These are phyloP conservation scores for Podila epigama DNA, from an alignment of 192 early-diverging fungal species.

Conservation along the genomic window DNA sequence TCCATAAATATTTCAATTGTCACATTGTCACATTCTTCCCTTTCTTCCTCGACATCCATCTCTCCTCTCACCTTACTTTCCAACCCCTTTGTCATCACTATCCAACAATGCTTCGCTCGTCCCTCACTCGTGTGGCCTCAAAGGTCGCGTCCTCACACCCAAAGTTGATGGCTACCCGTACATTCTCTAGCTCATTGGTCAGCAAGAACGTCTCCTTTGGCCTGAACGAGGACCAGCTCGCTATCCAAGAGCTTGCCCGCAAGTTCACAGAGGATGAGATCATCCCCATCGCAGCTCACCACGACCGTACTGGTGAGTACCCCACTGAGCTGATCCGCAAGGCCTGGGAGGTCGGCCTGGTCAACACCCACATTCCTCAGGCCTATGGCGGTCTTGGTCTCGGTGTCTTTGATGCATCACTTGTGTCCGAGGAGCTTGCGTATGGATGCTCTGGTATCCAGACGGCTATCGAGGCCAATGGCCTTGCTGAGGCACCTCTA, in stretches of 20 bases:
- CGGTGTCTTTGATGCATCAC: conserved; percentile 84
- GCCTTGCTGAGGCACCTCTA: conserved; percentile 89
- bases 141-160: conserved; percentile 23
- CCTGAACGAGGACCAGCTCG: conserved; percentile 82
- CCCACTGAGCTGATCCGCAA: conserved; percentile 83
- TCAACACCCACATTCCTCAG: conserved; percentile 90
- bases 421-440: conserved; percentile 92
- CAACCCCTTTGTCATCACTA: not conserved
- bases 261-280: conserved; percentile 91
- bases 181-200: conserved; percentile 40
- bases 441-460: conserved; percentile 96
- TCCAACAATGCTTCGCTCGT: conserved; percentile 34
- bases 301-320: conserved; percentile 94
- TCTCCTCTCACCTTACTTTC: not conserved
- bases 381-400: conserved; percentile 89
- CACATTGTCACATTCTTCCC: not conserved
- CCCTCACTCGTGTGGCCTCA: conserved; percentile 25
- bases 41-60: conserved; percentile 1
- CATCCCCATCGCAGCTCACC: conserved; percentile 90
- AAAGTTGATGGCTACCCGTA: conserved; percentile 26
- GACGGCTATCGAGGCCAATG: conserved; percentile 98
- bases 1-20: not conserved
- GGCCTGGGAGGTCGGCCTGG: conserved; percentile 93
- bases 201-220: conserved; percentile 61
- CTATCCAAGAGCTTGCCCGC: conserved; percentile 88